Evolutionary conservation across 1,284 basidiomycete genomes (phyloP).

Genomic region (Fistulinella staudtii): DNA sequence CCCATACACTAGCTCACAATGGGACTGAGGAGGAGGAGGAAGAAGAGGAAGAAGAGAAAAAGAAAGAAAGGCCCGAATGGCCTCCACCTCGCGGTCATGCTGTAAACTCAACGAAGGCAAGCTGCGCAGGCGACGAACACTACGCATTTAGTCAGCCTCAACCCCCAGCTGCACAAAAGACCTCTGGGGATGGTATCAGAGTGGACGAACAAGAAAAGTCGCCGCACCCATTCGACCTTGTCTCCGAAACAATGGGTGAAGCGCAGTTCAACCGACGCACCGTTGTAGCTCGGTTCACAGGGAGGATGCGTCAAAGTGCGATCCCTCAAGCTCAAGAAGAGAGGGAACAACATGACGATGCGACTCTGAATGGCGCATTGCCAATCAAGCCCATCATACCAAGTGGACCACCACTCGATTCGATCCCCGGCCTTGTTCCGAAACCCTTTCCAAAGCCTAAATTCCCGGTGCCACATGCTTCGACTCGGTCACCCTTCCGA

Average conservation of each 20-base stretch:
- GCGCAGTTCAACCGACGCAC: background rate
- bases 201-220: background rate
- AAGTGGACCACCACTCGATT: background rate
- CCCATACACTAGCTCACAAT: background rate
- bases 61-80: constrained; percentile 8
- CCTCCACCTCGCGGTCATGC: constrained; percentile 18
- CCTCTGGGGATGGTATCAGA: background rate
- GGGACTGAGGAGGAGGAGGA: background rate
- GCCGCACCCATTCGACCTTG: background rate
- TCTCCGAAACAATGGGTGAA: background rate
- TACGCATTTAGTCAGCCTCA: constrained; percentile 25
- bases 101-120: background rate
- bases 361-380: background rate
- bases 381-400: constrained; percentile 3
- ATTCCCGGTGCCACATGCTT: constrained; percentile 20
- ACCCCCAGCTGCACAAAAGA: background rate
- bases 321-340: background rate
- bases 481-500: constrained; percentile 23
- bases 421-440: background rate
- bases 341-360: background rate
- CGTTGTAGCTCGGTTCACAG: constrained; percentile 3
- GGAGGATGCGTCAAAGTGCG: background rate
- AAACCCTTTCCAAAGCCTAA: constrained; percentile 2
- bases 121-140: constrained; percentile 1
- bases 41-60: background rate